These are phyloP conservation scores for Colletotrichum orchidophilum DNA, from an alignment of 2,329 filamentous ascomycete genomes.

Conservation along the genomic window DNA sequence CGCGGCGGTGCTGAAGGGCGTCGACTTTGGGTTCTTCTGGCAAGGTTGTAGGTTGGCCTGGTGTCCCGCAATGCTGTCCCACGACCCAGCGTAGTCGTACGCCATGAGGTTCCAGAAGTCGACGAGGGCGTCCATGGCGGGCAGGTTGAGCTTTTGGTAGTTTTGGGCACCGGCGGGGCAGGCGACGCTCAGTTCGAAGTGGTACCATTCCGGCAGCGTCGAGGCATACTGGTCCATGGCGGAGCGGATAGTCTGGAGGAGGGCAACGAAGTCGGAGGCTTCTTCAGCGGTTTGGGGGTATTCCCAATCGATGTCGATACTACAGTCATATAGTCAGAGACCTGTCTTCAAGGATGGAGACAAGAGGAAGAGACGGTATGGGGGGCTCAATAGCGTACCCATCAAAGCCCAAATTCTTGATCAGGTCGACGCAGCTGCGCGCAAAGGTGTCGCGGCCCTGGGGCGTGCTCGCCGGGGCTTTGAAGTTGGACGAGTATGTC, in stretches of 20 bases:
- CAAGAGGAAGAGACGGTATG: no score
- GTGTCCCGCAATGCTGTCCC: slow-evolving; percentile 78
- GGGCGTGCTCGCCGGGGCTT: slow-evolving; percentile 75
- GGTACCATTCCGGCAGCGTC: slow-evolving; percentile 53
- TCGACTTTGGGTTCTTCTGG: slow-evolving; percentile 64
- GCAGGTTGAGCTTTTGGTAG: slow-evolving; percentile 69
- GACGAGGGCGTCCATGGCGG: slow-evolving; percentile 70
- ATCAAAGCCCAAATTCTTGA: slow-evolving; percentile 84
- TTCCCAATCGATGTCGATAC: slow-evolving; percentile 74
- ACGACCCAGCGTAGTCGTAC: slow-evolving; percentile 88
- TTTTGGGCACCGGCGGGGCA: slow-evolving; percentile 71
- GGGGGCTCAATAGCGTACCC: slow-evolving; percentile 46
- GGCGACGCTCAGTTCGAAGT: slow-evolving; percentile 73
- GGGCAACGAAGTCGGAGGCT: slow-evolving; percentile 66
- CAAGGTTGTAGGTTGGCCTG: slow-evolving; percentile 81
- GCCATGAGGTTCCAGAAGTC: slow-evolving; percentile 89
- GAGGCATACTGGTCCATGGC: slow-evolving; percentile 67
- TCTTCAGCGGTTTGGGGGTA: slow-evolving; percentile 66
- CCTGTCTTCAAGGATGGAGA: background rate
- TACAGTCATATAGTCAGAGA: background rate
- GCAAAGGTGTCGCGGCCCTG: slow-evolving; percentile 79
- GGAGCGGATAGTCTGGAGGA: slow-evolving; percentile 64
- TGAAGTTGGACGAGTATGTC: slow-evolving; percentile 90
- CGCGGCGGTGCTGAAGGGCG: slow-evolving; percentile 79
- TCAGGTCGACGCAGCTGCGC: slow-evolving; percentile 74